phyloP scores from a whole-genome alignment of 805 yeast genomes.

The Starmerella cellae region DNA sequence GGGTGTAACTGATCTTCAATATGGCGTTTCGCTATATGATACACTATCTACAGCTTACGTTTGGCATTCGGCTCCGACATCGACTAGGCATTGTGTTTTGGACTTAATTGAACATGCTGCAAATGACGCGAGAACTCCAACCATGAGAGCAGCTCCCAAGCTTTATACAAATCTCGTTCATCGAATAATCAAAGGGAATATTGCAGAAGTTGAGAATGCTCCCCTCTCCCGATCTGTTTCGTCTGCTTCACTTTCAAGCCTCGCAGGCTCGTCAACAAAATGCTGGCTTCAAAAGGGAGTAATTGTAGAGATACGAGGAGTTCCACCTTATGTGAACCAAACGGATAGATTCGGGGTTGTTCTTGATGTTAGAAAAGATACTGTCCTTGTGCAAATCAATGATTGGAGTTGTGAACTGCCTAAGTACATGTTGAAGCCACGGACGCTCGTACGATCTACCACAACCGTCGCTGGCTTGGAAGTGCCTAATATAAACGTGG shows the following conservation, averaged over 20 bases:
- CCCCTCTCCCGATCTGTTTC: slow-evolving; percentile 15
- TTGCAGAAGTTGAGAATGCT: slow-evolving; percentile 14
- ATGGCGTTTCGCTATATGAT: slow-evolving; percentile 19
- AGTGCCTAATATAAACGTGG: slow-evolving; percentile 18
- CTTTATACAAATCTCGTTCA: slow-evolving; percentile 13
- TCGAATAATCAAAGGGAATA: slow-evolving; percentile 15
- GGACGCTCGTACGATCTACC: slow-evolving; percentile 9
- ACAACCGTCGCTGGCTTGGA: slow-evolving; percentile 10
- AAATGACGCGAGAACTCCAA: slow-evolving; percentile 9
- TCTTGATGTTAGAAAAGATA: slow-evolving; percentile 13
- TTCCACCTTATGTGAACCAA: slow-evolving; percentile 1
- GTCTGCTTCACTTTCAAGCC: slow-evolving; percentile 9
- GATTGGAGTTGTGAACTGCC: slow-evolving; percentile 6
- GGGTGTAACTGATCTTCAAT: slow-evolving; percentile 7
- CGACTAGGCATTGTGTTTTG: slow-evolving; percentile 15
- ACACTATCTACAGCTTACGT: slow-evolving; percentile 17
- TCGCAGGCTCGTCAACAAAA: slow-evolving; percentile 2
- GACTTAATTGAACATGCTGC: slow-evolving; percentile 20
- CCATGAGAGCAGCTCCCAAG: slow-evolving; percentile 8
- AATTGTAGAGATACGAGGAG: too few species aligned
- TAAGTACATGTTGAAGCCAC: slow-evolving; percentile 8
- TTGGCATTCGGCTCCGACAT: slow-evolving; percentile 18
- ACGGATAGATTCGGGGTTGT: slow-evolving; percentile 12
- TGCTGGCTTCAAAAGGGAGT: slow-evolving; percentile 12
- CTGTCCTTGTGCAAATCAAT: slow-evolving; percentile 13